Percentiles rank a stretch among this genome's conserved stretches.
phyloP scores from a whole-genome alignment of 805 yeast genomes.

The Ogataea nakhonphanomensis region DNA sequence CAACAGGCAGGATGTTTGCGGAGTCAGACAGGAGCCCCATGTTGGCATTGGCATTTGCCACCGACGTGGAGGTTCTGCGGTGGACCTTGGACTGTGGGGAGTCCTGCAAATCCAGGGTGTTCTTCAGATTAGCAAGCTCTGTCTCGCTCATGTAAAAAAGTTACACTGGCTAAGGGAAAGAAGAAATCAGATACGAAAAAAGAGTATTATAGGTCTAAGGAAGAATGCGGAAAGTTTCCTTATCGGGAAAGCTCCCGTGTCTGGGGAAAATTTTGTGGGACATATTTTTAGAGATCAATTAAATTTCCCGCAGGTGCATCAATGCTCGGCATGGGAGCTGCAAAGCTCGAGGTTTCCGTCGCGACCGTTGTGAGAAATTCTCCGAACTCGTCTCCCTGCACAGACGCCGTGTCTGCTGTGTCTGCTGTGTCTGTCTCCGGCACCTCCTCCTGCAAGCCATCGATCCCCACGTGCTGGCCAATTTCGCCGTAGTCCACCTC shows the following conservation, averaged over 20 bases:
- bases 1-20: constrained; percentile 32
- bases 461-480: constrained; percentile 4
- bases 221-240: constrained; percentile 7
- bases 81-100: constrained; percentile 1
- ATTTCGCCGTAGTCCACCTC: constrained; percentile 17
- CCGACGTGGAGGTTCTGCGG: constrained; percentile 9
- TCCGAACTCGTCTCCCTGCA: not conserved
- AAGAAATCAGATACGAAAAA: not conserved
- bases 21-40: constrained; percentile 6
- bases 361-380: constrained; percentile 2
- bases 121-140: not conserved
- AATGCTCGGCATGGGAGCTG: not conserved
- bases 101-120: not conserved
- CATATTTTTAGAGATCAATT: constrained; percentile 3
- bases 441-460: constrained; percentile 1
- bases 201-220: constrained; percentile 6
- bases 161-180: not conserved
- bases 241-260: constrained; percentile 6
- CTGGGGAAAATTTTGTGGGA: constrained; percentile 5
- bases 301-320: not conserved
- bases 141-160: not conserved
- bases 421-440: not conserved
- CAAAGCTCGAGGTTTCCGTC: not conserved
- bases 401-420: not conserved
- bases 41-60: constrained; percentile 1